Evolutionary conservation across 345 rosid species (phyloP).

Genomic region (Crucihimalaya himalaica): DNA sequence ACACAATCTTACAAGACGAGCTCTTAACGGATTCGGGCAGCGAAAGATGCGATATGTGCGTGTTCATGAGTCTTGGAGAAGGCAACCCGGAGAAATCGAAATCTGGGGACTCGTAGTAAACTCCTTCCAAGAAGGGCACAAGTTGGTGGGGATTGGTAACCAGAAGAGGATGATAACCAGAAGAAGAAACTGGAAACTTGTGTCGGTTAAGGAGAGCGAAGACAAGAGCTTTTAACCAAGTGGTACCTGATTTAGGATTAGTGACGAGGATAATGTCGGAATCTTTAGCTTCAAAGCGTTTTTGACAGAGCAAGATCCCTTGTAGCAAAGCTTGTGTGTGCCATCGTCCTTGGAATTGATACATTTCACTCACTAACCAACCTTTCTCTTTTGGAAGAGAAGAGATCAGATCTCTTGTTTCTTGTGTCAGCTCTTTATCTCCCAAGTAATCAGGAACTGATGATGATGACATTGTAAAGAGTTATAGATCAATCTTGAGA

Average conservation of each 20-base stretch:
- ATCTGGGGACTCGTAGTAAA: slow-evolving; percentile 24
- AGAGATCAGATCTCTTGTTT: slow-evolving; percentile 41
- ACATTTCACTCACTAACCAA: slow-evolving; percentile 45
- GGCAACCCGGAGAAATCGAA: slow-evolving; percentile 23
- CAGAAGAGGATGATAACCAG: slow-evolving; percentile 52
- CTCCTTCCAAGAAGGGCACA: slow-evolving; percentile 53
- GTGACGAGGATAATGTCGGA: slow-evolving; percentile 56
- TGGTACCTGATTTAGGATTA: slow-evolving; percentile 65
- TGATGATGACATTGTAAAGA: slow-evolving; percentile 26
- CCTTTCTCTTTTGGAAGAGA: slow-evolving; percentile 49
- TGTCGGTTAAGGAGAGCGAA: slow-evolving; percentile 51
- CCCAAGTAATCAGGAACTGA: slow-evolving; percentile 21
- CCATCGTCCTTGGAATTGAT: slow-evolving; percentile 60
- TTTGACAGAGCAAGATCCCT: slow-evolving; percentile 40
- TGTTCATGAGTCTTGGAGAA: slow-evolving; percentile 56
- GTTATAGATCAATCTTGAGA: not conserved
- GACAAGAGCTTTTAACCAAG: slow-evolving; percentile 62
- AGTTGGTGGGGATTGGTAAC: slow-evolving; percentile 56
- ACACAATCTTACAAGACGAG: slow-evolving; percentile 51
- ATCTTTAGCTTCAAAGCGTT: slow-evolving; percentile 45
- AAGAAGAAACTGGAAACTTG: slow-evolving; percentile 30
- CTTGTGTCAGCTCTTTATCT: slow-evolving; percentile 34
- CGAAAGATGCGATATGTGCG: slow-evolving; percentile 44
- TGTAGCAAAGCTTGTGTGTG: slow-evolving; percentile 21
- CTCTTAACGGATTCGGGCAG: slow-evolving; percentile 44